Percentiles rank a stretch among this genome's conserved stretches.
phyloP scores from a whole-genome alignment of 345 rosid genomes.

The Angophora floribunda region DNA sequence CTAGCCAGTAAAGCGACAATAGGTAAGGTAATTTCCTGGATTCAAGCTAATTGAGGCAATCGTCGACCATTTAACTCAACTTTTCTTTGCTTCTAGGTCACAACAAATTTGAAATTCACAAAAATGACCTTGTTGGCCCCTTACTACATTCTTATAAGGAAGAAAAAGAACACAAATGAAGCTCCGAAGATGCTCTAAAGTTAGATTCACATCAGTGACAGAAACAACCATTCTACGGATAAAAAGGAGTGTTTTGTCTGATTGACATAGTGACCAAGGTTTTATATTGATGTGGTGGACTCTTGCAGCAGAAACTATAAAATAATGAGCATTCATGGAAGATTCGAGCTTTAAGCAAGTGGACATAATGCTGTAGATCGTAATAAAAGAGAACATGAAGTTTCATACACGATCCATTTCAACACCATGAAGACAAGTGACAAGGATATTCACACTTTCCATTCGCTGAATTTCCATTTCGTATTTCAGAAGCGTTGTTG shows the following conservation, averaged over 20 bases:
- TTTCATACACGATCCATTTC: background rate
- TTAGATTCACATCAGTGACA: background rate
- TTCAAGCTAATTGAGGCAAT: background rate
- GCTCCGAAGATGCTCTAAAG: background rate
- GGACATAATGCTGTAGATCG: background rate
- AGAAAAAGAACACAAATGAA: background rate
- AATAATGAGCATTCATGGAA: background rate
- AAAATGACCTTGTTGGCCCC: background rate
- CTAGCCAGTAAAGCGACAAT: background rate
- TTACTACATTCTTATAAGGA: background rate
- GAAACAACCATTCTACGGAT: background rate
- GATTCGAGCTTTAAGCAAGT: background rate
- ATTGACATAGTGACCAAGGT: background rate
- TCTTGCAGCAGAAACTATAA: background rate
- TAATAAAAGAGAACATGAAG: background rate
- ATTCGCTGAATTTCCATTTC: background rate
- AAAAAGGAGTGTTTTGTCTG: background rate
- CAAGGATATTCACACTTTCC: background rate
- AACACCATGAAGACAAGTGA: background rate
- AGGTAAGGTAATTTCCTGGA: background rate
- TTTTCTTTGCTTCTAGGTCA: background rate
- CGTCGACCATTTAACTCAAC: background rate
- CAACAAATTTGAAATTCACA: background rate
- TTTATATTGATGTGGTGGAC: background rate
- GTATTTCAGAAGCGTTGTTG: background rate